Percentiles rank a stretch among this genome's conserved stretches.
phyloP scores from a whole-genome alignment of 805 yeast species.

The Sugiyamaella smithiae region DNA sequence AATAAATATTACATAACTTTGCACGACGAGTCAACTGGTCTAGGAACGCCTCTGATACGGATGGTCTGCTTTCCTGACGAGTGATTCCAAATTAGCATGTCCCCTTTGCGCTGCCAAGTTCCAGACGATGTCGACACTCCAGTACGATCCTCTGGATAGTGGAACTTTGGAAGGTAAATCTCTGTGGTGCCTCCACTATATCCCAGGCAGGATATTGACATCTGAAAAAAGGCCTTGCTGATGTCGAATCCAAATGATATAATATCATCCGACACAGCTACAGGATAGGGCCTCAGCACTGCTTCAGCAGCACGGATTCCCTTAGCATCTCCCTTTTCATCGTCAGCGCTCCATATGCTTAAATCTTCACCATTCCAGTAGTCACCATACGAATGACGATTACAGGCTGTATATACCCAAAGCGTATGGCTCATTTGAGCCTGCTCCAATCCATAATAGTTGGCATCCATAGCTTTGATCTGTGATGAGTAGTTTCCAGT shows the following conservation, averaged over 20 bases:
- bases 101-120: slow-evolving; percentile 47
- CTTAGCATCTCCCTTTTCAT: slow-evolving; percentile 26
- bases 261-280: slow-evolving; percentile 36
- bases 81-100: slow-evolving; percentile 17
- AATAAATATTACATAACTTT: slow-evolving; percentile 3
- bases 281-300: slow-evolving; percentile 65
- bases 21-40: slow-evolving; percentile 7
- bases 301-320: slow-evolving; percentile 58
- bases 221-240: slow-evolving; percentile 16
- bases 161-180: slow-evolving; percentile 69
- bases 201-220: slow-evolving; percentile 14
- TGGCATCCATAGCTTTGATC: slow-evolving; percentile 75
- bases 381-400: slow-evolving; percentile 82
- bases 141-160: slow-evolving; percentile 52
- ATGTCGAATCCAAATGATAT: slow-evolving; percentile 21
- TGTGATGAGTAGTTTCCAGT: slow-evolving; percentile 62
- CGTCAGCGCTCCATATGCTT: slow-evolving; percentile 75
- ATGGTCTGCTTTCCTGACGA: slow-evolving; percentile 13
- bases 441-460: slow-evolving; percentile 72
- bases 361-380: slow-evolving; percentile 91
- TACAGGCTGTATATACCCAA: slow-evolving; percentile 77
- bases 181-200: slow-evolving; percentile 44
- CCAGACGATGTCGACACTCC: slow-evolving; percentile 58
- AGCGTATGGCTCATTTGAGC: slow-evolving; percentile 67
- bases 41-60: slow-evolving; percentile 10